Evolutionary conservation across 2,329 filamentous ascomycete species (phyloP), one percentile per base, ranked within the genome.

Genomic region (Chrysoporthe puriensis): DNA sequence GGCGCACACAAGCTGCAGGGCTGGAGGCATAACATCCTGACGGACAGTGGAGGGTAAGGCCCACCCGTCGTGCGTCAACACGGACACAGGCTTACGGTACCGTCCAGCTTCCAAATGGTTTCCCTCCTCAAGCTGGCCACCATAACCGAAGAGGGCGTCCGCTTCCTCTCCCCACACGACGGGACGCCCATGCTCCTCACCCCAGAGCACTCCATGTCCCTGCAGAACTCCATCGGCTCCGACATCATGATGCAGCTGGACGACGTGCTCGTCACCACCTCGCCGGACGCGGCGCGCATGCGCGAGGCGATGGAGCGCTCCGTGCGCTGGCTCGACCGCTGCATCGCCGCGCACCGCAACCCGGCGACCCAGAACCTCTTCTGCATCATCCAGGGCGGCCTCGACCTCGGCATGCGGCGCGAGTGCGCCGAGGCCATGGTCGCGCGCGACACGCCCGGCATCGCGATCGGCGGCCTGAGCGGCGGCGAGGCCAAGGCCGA

Each of bases 161-260:
- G 92, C 63, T 99, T 99, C 76, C 85, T 97, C n/a, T 96, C 92
- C 73, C 96, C 96, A 0, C 96, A 99, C 77, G 96, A 98, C 82
- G 94, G 94, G 44, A 90, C 89, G 2, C 95, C 95, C 8, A 98
- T 99, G 96, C 89, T 99, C 13, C 88, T 99, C 59, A 99, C 96
- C 0, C 96, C 96, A 0, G 96, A 99, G 78, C 95, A 98, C 81
- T 98, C 96, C 0, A 97, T 99, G 74, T 91, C 90, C 13, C 85
- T 99, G 3, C 96, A 99, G 78, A 98, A 99, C 79, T 95, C 91
- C 65, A 99, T 99, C 75, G 96, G 96, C 71, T 97, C 93, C 71
- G 96, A 99, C 80, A 98, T 99, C 73, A 97, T 98, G 72, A 99
- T 99, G 96, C 96, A 99, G 80, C 89, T 99, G 4, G 96, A 99